Conservation (phyloP, 495 filamentous ascomycete species). For the Viridothelium virens region DNA sequence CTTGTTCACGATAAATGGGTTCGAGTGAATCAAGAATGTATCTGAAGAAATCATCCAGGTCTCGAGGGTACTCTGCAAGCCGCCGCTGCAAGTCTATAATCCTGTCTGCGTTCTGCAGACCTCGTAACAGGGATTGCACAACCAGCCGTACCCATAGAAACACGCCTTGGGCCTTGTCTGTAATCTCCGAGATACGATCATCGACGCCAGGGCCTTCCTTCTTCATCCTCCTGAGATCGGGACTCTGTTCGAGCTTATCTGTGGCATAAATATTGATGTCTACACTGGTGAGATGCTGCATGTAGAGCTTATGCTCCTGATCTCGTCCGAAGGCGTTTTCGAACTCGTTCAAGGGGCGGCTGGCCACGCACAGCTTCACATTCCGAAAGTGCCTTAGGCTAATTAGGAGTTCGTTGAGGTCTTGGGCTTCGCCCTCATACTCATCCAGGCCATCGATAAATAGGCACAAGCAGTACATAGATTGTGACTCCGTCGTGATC, state of each 20-base stretch:
- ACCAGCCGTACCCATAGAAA: constrained; percentile 13
- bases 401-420: constrained; percentile 26
- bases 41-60: neutral
- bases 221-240: neutral
- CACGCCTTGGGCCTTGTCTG: constrained; percentile 13
- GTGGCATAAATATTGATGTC: constrained; percentile 32
- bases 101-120: neutral
- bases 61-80: neutral
- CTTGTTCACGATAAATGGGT: neutral
- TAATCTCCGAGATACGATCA: neutral
- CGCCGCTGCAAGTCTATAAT: neutral
- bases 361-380: constrained; percentile 46
- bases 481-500: neutral
- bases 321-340: constrained; percentile 7
- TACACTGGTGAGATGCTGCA: constrained; percentile 22
- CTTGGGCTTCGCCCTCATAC: neutral
- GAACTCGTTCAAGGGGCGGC: constrained; percentile 43
- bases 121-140: constrained; percentile 5
- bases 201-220: neutral
- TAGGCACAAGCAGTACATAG: neutral
- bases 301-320: constrained; percentile 22
- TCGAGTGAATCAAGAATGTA: neutral
- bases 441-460: neutral
- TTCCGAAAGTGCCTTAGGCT: constrained; percentile 34
- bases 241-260: constrained; percentile 11